Evolutionary conservation across 2,329 filamentous ascomycete species (phyloP).

Genomic region (Dactylellina sp.): DNA sequence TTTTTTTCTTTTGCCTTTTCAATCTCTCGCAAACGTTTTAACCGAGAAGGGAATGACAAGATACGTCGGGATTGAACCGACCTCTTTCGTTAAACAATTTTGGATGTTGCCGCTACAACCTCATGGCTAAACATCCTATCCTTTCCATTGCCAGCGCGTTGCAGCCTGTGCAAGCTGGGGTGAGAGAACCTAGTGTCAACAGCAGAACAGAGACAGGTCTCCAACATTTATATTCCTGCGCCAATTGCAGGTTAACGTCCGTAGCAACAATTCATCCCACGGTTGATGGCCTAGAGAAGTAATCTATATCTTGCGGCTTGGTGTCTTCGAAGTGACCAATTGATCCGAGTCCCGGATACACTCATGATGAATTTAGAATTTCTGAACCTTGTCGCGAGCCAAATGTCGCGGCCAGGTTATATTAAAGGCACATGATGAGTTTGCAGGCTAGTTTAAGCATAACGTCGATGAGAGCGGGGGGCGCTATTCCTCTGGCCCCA

Average conservation of each 20-base stretch:
- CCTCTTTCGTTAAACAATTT: conserved; percentile 37
- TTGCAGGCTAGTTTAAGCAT: conserved; percentile 54
- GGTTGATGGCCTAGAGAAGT: too few relatives aligned
- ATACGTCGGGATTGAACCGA: conserved; percentile 49
- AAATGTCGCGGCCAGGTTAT: conserved; percentile 55
- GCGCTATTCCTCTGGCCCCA: conserved; percentile 50
- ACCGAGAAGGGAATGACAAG: conserved; percentile 55
- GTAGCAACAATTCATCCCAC: too few relatives aligned
- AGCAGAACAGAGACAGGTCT: conserved; percentile 1
- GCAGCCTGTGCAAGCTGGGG: conserved; percentile 10
- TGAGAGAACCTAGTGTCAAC: conserved; percentile 11
- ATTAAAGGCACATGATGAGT: conserved; percentile 55
- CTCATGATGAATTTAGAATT: conserved; percentile 1
- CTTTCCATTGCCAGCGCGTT: conserved; percentile 42
- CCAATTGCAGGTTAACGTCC: background rate
- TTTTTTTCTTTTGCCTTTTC: conserved; percentile 21
- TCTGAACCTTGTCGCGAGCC: conserved; percentile 38
- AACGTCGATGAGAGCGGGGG: conserved; percentile 52
- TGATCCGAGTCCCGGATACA: conserved; percentile 38
- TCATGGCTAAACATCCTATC: conserved; percentile 54
- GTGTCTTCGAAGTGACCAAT: conserved; percentile 15
- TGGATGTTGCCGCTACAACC: conserved; percentile 52
- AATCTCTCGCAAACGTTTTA: conserved; percentile 39
- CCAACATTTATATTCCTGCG: background rate
- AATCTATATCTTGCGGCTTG: background rate